A percentile compares a stretch with the other conserved stretches of the same genome.
Conservation (phyloP, 371 early-diverging fungal species). For the Apophysomyces variabilis region DNA sequence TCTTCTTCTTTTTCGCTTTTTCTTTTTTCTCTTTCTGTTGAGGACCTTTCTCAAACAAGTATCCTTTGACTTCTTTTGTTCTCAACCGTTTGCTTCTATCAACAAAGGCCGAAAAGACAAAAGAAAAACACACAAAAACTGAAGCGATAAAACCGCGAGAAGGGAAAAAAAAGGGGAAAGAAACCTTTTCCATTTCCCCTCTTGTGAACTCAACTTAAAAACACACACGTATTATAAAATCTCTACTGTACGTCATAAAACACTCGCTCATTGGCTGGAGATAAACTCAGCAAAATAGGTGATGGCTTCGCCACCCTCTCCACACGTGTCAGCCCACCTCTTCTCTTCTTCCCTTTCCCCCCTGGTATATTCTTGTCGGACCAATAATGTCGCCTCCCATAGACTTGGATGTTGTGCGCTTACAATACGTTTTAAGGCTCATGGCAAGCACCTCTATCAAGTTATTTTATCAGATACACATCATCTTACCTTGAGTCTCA, state of each 20-base stretch:
- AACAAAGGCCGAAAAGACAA: constrained; percentile 11
- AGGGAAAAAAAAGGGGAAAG: neutral
- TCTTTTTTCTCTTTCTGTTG: neutral
- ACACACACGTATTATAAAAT: constrained; percentile 1
- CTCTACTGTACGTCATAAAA: neutral
- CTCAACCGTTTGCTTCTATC: constrained; percentile 8
- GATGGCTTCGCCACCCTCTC: constrained; percentile 7
- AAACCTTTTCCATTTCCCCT: neutral
- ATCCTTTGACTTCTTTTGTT: neutral
- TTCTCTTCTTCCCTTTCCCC: no score
- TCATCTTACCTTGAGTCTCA: no score
- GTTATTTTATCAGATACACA: no score
- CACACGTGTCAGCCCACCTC: neutral
- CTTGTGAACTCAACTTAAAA: constrained; percentile 9
- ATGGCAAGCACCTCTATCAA: no score
- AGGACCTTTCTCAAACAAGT: neutral
- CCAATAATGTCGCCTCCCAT: no score
- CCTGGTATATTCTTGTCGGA: no score
- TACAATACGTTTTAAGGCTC: no score
- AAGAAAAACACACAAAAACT: neutral
- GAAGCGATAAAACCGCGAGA: constrained; percentile 4
- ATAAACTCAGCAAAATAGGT: constrained; percentile 5
- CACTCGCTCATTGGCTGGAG: neutral
- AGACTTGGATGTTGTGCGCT: no score
- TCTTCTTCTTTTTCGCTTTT: neutral